phyloP scores from a whole-genome alignment of 2,329 filamentous ascomycete species.

The Cercospora beticola region DNA sequence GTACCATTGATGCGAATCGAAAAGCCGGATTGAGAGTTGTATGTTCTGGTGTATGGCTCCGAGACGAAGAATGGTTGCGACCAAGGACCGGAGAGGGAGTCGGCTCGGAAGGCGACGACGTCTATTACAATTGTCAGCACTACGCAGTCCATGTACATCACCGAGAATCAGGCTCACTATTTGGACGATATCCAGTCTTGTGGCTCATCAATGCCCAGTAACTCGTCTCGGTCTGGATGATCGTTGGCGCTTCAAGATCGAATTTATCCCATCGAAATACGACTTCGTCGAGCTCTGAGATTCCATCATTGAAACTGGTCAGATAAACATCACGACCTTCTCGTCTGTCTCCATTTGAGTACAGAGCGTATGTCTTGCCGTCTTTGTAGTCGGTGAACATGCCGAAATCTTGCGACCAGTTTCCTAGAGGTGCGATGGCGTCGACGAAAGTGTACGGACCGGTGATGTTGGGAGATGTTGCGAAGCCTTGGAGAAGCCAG shows the following conservation, averaged over 20 bases:
- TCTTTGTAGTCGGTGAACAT: constrained; percentile 61
- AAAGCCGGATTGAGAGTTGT: constrained; percentile 60
- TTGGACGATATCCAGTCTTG: constrained; percentile 63
- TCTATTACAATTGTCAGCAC: constrained; percentile 35
- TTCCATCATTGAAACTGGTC: constrained; percentile 53
- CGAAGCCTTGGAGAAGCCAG: constrained; percentile 57
- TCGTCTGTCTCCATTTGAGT: constrained; percentile 58
- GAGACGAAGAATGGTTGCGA: constrained; percentile 61
- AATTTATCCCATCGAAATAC: constrained; percentile 59
- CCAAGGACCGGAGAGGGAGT: constrained; percentile 60
- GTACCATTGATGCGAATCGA: constrained; percentile 51
- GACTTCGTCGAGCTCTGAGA: constrained; percentile 54
- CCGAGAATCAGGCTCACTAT: constrained; percentile 41
- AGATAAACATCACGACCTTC: constrained; percentile 60
- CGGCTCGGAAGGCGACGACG: constrained; percentile 61
- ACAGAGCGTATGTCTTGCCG: constrained; percentile 56
- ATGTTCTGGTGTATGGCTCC: constrained; percentile 57
- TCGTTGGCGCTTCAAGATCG: constrained; percentile 61
- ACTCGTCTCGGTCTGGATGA: constrained; percentile 59
- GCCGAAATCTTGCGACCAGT: constrained; percentile 64
- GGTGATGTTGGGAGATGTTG: constrained; percentile 52
- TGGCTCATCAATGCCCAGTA: constrained; percentile 64
- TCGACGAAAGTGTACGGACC: constrained; percentile 58
- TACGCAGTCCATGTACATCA: background rate
- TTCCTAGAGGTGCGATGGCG: constrained; percentile 57